Base-by-base conservation (phyloP, 257 asterid species). In the Primulina tabacum region DNA sequence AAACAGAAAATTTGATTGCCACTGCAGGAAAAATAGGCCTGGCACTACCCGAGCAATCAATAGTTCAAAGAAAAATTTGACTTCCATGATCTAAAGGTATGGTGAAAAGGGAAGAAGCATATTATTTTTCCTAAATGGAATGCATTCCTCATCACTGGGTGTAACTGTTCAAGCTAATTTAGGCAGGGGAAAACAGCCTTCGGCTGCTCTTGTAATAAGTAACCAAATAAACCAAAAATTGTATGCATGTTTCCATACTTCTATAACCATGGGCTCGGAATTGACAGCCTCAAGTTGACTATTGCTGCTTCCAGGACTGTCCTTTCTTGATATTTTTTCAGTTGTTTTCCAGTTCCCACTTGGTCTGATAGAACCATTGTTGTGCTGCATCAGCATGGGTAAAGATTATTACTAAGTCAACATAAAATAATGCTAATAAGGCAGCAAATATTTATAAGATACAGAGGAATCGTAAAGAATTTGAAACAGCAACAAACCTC, bases 191-290 rank as follows among this genome's bases (percentile, higher is more conserved):
- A 52, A 30, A 65, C 32, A 18, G 35, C 6, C 40, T 35, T 50
- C 16, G 30, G 18, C 58, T 60, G 21, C 28, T 59, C 56, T 32
- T 16, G 40, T 28, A 38, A 18, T 28, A 38, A 18, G 0, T 62
- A 10, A 7, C 66, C 26, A 5, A 40, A 1, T 65, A 10, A 18
- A 32, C 63, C 33, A 28, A 5, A 66, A 67, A 65, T 18, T 32
- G 21, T 62, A 62, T 28, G 57, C 67, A 40, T 40, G 53, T 67
- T 12, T 50, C 73, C 59, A 7, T 83, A 87, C 95, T 89, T 78
- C 81, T 53, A 43, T 16, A 52, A 55, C 53, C 24, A 6, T 64
- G 21, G 81, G 33, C 71, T 75, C 72, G 30, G 74, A 64, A 24
- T 62, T 64, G 66, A 29, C 73, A 68, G 68, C 75, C 71, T 78